Conservation (phyloP, 2,329 filamentous ascomycete genomes). For the Huntiella abstrusa region DNA sequence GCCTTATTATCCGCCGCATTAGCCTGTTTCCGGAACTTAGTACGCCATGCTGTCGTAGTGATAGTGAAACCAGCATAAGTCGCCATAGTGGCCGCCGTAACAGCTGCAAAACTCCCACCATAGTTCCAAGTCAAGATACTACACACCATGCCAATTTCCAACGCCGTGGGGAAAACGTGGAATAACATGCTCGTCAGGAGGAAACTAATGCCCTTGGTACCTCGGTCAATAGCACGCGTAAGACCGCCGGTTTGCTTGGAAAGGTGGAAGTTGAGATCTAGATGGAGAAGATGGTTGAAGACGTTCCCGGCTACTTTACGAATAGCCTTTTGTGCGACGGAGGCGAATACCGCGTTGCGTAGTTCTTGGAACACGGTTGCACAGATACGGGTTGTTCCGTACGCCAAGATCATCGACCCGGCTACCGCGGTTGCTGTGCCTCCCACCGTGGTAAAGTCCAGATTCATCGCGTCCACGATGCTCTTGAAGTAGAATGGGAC, state of each 20-base stretch:
- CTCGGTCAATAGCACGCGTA: constrained; percentile 84
- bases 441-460: constrained; percentile 73
- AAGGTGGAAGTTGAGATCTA: constrained; percentile 88
- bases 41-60: constrained; percentile 88
- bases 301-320: constrained; percentile 79
- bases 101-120: constrained; percentile 73
- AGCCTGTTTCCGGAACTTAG: constrained; percentile 84
- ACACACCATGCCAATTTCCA: constrained; percentile 91
- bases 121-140: constrained; percentile 95
- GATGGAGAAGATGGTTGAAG: constrained; percentile 69
- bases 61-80: constrained; percentile 96
- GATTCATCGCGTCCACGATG: constrained; percentile 95
- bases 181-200: constrained; percentile 96
- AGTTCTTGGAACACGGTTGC: constrained; percentile 83
- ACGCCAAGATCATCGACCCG: constrained; percentile 82
- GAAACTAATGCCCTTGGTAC: constrained; percentile 97
- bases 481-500: constrained; percentile 98
- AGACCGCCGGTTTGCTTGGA: constrained; percentile 86
- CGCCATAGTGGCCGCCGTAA: constrained; percentile 79
- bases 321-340: constrained; percentile 92
- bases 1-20: constrained; percentile 94
- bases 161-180: constrained; percentile 77
- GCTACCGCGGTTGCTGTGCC: constrained; percentile 78
- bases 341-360: constrained; percentile 90
- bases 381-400: constrained; percentile 74